Base-by-base conservation (phyloP, 1,139 yeast genomes). In the Pichia sp. region DNA sequence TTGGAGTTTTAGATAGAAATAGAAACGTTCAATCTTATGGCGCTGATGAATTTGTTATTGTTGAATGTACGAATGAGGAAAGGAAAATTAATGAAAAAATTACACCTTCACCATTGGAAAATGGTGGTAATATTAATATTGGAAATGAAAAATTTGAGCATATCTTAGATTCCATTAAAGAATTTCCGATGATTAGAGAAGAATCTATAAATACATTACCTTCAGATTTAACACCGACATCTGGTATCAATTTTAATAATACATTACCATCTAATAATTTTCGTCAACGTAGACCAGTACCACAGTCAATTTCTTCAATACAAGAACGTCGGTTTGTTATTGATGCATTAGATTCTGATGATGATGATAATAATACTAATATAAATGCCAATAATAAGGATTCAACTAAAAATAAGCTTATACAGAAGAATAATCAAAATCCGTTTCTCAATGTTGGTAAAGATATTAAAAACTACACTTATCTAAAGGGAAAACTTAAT, bases 1-100 rank as follows among this genome's bases (percentile, higher is more conserved):
- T 85, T 69, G 92, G 92, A 3, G 72, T 81, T 4, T 67, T 85
- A 47, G 84, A 79, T 44, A 68, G 90, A 55, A 69, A 74, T 0
- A 71, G 84, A 48, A 55, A 66, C 4, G 67, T 83, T 35, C 66
- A 76, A 3, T 75, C 86, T 0, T 80, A 83, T 58, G 83, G 83
- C 43, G 83, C 84, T n/a, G 78, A 74, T 53, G 89, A 82, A 50
- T 72, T 85, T 45, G 86, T 84, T 0, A 59, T 85, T 7, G 75
- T 83, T 52, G 66, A 63, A 51, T 79, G 80, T 3, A 52, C 61
- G 4, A 69, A 68, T 29, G 63, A 62, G 3, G 69, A 70, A 59
- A 53, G 57, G 49, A 40, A 64, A n/a, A 42, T 63, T 36, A 71
- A 73, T 57, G 72, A 66, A 61, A 62, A 53, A 29, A 56, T 58